These are phyloP conservation scores for Alternaria sp. DNA, from an alignment of 2,329 filamentous ascomycete species.

Conservation along the genomic window DNA sequence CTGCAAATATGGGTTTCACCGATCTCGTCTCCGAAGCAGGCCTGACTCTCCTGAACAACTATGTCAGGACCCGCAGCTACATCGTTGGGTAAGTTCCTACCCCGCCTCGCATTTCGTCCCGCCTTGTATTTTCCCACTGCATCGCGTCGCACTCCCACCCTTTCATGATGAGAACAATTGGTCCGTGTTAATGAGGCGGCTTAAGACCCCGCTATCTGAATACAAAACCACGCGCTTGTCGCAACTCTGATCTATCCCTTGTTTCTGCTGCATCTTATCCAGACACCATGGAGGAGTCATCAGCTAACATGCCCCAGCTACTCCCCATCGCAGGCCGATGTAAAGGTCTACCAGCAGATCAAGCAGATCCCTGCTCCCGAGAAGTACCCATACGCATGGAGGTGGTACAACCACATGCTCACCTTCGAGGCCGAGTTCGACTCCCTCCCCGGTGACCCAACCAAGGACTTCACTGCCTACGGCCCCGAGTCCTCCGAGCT, in stretches of 20 bases:
- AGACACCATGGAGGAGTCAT: constrained; percentile 22
- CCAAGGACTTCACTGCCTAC: constrained; percentile 88
- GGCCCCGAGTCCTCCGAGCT: constrained; percentile 83
- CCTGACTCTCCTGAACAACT: constrained; percentile 74
- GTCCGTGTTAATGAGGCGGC: constrained; percentile 95
- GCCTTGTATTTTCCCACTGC: constrained; percentile 28
- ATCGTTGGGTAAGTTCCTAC: constrained; percentile 76
- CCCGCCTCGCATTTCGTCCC: constrained; percentile 33
- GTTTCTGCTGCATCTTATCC: constrained; percentile 21
- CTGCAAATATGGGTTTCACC: constrained; percentile 71
- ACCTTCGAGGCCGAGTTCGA: constrained; percentile 93
- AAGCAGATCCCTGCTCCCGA: constrained; percentile 75
- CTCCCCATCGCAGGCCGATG: constrained; percentile 90
- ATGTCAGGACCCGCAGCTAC: constrained; percentile 79
- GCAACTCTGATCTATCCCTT: constrained; percentile 70
- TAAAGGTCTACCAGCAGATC: constrained; percentile 91
- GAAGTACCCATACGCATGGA: constrained; percentile 92
- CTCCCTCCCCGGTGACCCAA: constrained; percentile 87
- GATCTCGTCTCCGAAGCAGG: constrained; percentile 73
- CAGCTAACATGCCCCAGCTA: constrained; percentile 57
- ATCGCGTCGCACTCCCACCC: constrained; percentile 41
- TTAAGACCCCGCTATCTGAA: constrained; percentile 89
- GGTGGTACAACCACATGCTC: constrained; percentile 99
- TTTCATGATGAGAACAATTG: constrained; percentile 84
- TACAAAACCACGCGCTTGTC: constrained; percentile 77